A percentile compares a stretch with the other conserved stretches of the same genome.
Conservation (phyloP, 768 basidiomycete genomes). For the Trametes elegans region DNA sequence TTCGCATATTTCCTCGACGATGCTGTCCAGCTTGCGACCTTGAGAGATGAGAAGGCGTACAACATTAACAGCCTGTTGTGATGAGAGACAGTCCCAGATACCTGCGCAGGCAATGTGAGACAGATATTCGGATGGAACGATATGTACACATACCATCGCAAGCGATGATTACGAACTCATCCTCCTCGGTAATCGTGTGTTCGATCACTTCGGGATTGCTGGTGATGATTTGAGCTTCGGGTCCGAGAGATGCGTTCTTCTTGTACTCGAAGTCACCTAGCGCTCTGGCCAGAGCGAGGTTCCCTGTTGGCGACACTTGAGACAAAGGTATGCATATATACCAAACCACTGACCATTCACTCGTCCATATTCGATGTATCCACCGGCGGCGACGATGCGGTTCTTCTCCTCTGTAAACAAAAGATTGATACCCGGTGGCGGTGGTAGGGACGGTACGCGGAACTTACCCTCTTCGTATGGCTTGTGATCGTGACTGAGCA, state of each 20-base stretch:
- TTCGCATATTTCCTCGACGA: slow-evolving; percentile 87
- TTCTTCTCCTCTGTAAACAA: slow-evolving; percentile 65
- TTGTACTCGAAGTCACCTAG: slow-evolving; percentile 99
- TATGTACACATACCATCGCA: slow-evolving; percentile 76
- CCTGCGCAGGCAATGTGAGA: slow-evolving; percentile 46
- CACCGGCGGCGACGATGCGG: slow-evolving; percentile 88
- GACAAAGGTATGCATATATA: background rate
- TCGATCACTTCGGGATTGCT: slow-evolving; percentile 87
- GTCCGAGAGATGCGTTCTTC: slow-evolving; percentile 76
- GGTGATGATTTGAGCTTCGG: slow-evolving; percentile 94
- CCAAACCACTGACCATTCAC: slow-evolving; percentile 72
- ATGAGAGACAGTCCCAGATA: slow-evolving; percentile 96
- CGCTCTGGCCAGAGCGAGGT: slow-evolving; percentile 92
- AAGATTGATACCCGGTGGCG: background rate
- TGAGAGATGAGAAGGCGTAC: slow-evolving; percentile 79
- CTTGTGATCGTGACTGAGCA: slow-evolving; percentile 94
- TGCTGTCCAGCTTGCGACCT: slow-evolving; percentile 75
- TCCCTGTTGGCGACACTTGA: slow-evolving; percentile 53
- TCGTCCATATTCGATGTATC: slow-evolving; percentile 94
- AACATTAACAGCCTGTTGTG: slow-evolving; percentile 90
- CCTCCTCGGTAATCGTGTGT: slow-evolving; percentile 82
- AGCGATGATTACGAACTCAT: slow-evolving; percentile 95
- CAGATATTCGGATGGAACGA: background rate
- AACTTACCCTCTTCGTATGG: slow-evolving; percentile 78
- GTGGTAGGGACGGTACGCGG: no score